Evolutionary conservation across 257 asterid species (phyloP).

Genomic region (Primulina tabacum): DNA sequence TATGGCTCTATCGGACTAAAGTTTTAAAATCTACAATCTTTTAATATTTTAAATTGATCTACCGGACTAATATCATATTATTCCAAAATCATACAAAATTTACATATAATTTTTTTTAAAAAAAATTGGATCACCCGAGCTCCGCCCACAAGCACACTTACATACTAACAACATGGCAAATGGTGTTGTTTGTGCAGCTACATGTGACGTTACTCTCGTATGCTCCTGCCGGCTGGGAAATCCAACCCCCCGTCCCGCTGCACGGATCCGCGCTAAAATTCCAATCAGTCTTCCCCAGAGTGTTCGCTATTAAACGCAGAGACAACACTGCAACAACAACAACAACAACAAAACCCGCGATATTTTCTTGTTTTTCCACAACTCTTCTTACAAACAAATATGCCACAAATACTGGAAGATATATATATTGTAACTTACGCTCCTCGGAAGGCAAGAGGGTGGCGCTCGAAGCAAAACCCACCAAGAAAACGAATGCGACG

Average conservation of each 20-base stretch:
- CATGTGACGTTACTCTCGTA: slow-evolving; percentile 39
- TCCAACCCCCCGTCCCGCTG: slow-evolving; percentile 42
- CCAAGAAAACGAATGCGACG: slow-evolving; percentile 25
- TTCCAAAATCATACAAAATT: too few relatives aligned
- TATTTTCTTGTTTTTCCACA: neutral
- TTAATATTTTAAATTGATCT: too few relatives aligned
- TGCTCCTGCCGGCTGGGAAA: slow-evolving; percentile 21
- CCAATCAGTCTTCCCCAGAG: slow-evolving; percentile 52
- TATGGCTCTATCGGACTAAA: too few relatives aligned
- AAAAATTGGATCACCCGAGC: too few relatives aligned
- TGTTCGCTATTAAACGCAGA: slow-evolving; percentile 36
- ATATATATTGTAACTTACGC: slow-evolving; percentile 18
- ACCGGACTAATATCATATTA: too few relatives aligned
- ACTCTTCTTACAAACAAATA: neutral
- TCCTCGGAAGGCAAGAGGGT: slow-evolving; percentile 39
- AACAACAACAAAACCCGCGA: neutral
- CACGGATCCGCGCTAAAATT: slow-evolving; percentile 60
- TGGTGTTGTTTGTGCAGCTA: slow-evolving; percentile 39
- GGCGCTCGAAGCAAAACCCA: slow-evolving; percentile 31
- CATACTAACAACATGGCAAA: slow-evolving; percentile 60
- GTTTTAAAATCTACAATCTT: too few relatives aligned
- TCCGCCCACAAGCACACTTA: too few relatives aligned
- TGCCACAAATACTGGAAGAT: neutral
- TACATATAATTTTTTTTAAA: too few relatives aligned
- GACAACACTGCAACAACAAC: slow-evolving; percentile 35